Conservation (phyloP, 768 basidiomycete species). For the Kwoniella botswanensis region DNA sequence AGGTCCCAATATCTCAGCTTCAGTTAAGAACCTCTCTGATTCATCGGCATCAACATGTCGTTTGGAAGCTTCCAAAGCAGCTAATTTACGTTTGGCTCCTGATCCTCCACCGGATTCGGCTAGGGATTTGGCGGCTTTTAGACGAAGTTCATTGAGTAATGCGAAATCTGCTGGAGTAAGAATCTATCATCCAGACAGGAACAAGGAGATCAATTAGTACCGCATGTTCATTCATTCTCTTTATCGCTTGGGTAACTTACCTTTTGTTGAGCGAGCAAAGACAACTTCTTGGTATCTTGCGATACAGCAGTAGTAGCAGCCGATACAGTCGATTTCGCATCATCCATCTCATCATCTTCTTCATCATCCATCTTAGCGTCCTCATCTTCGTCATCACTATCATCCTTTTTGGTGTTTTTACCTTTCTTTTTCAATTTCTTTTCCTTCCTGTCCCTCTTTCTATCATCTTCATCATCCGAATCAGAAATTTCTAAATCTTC, state of each 20-base stretch:
- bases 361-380: conserved; percentile 27
- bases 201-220: no score
- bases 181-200: conserved; percentile 65
- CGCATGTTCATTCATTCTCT: no score
- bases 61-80: conserved; percentile 73
- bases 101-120: conserved; percentile 73
- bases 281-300: conserved; percentile 51
- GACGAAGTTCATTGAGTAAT: conserved; percentile 81
- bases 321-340: conserved; percentile 54
- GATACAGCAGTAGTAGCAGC: conserved; percentile 53
- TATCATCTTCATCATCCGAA: conserved; percentile 74
- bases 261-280: conserved; percentile 57
- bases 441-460: conserved; percentile 33
- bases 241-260: conserved; percentile 22
- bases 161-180: conserved; percentile 97
- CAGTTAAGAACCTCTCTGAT: conserved; percentile 74
- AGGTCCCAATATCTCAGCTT: conserved; percentile 89
- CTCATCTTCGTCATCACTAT: conserved; percentile 27
- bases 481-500: conserved; percentile 78
- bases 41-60: conserved; percentile 62
- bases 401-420: conserved; percentile 34
- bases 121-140: conserved; percentile 74
- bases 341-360: conserved; percentile 50
- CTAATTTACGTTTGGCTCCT: conserved; percentile 83
- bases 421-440: conserved; percentile 37